phyloP scores from a whole-genome alignment of 2,329 filamentous ascomycete species.

The Endothia cerciana region DNA sequence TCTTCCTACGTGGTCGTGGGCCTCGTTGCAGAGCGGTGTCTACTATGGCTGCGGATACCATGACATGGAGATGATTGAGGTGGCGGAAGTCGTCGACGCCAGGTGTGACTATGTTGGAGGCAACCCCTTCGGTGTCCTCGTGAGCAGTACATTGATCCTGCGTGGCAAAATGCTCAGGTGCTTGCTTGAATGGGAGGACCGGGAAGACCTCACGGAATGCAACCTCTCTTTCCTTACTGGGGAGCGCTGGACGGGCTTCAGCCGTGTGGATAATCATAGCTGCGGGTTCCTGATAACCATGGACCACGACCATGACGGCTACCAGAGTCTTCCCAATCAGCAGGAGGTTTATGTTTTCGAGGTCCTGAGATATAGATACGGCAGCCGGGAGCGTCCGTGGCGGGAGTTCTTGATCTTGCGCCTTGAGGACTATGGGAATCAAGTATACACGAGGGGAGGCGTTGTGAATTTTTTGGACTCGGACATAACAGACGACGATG shows the following conservation, averaged over 20 bases:
- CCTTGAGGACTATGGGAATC: neutral
- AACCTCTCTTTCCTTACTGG: neutral
- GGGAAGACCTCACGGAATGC: neutral
- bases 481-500: neutral
- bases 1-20: conserved; percentile 5
- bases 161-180: neutral
- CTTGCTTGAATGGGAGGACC: neutral
- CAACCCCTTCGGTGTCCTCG: neutral
- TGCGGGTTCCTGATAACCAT: neutral
- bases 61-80: neutral
- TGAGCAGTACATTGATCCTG: neutral
- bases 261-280: neutral
- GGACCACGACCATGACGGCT: neutral
- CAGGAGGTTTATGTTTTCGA: neutral
- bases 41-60: neutral
- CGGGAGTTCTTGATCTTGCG: neutral
- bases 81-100: neutral
- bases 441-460: neutral
- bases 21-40: neutral
- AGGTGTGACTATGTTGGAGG: conserved; percentile 1
- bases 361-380: neutral
- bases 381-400: neutral
- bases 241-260: neutral
- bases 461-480: neutral
- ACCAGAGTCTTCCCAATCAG: neutral